Evolutionary conservation across 805 yeast species (phyloP).

Genomic region (Pichia kluyveri): DNA sequence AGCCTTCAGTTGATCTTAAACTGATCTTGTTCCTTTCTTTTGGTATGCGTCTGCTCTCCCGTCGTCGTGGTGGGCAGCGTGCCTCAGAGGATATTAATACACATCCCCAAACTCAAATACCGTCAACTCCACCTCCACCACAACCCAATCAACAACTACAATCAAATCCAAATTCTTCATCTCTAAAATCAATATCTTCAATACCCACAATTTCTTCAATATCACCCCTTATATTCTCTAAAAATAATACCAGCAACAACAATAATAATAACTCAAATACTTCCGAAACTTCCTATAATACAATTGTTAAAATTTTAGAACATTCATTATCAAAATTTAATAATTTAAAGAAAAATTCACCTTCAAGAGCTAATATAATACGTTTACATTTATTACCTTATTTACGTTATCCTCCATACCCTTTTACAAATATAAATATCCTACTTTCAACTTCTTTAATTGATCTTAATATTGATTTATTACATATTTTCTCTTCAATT

Average conservation of each 20-base stretch:
- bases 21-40: too few species aligned
- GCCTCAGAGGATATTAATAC: too few species aligned
- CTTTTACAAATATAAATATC: constrained; percentile 4
- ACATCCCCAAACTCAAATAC: too few species aligned
- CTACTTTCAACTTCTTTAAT: constrained; percentile 2
- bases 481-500: constrained; percentile 3
- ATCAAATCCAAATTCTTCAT: too few species aligned
- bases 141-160: too few species aligned
- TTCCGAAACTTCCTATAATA: not conserved
- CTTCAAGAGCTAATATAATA: constrained; percentile 37
- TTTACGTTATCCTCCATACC: constrained; percentile 21
- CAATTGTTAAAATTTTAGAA: not conserved
- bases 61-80: not conserved
- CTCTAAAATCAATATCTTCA: too few species aligned
- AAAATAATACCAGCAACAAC: too few species aligned
- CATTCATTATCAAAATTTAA: constrained; percentile 31
- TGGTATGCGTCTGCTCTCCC: not conserved
- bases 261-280: not conserved
- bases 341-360: constrained; percentile 27
- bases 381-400: constrained; percentile 39
- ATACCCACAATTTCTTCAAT: too few species aligned
- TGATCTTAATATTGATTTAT: constrained; percentile 6
- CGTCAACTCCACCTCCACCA: not conserved
- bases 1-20: too few species aligned
- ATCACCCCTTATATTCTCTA: too few species aligned